These are phyloP conservation scores for Crepidotus variabilis DNA, from an alignment of 768 basidiomycete genomes.

Conservation along the genomic window DNA sequence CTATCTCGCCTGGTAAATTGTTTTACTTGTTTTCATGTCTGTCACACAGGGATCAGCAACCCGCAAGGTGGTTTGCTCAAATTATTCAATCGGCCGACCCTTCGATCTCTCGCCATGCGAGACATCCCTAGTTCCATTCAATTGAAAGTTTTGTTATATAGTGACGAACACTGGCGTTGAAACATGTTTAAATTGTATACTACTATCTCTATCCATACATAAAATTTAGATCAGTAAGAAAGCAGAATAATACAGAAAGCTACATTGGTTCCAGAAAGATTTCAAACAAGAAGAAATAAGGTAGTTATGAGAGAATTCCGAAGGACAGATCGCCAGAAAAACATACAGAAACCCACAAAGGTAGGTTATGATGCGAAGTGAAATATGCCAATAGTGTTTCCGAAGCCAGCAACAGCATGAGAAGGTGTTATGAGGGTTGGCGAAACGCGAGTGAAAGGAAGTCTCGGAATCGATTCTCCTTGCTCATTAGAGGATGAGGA, in stretches of 20 bases:
- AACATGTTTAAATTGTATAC: too few relatives aligned
- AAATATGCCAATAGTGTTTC: constrained; percentile 71
- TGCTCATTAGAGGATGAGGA: constrained; percentile 9
- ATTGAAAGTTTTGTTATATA: too few relatives aligned
- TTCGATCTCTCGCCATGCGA: too few relatives aligned
- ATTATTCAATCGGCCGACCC: too few relatives aligned
- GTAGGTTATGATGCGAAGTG: constrained; percentile 30
- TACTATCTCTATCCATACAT: background rate
- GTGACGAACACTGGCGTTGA: too few relatives aligned
- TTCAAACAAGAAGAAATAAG: background rate
- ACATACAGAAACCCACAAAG: background rate
- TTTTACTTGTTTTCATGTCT: too few relatives aligned
- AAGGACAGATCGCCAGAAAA: background rate
- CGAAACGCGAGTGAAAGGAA: constrained; percentile 80
- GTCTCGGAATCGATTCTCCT: constrained; percentile 40
- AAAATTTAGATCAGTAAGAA: background rate
- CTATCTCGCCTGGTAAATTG: too few relatives aligned
- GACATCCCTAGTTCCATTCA: too few relatives aligned
- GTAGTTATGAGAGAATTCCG: background rate
- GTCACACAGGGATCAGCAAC: too few relatives aligned
- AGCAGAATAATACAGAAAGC: background rate
- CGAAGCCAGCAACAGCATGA: constrained; percentile 67
- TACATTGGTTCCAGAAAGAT: background rate
- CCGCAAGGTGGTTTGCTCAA: too few relatives aligned
- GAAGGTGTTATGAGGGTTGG: constrained; percentile 49